A percentile compares a stretch with the other conserved stretches of the same genome.
Evolutionary conservation across 2,329 filamentous ascomycete species (phyloP).

Genomic region (Pseudogymnoascus destructans): DNA sequence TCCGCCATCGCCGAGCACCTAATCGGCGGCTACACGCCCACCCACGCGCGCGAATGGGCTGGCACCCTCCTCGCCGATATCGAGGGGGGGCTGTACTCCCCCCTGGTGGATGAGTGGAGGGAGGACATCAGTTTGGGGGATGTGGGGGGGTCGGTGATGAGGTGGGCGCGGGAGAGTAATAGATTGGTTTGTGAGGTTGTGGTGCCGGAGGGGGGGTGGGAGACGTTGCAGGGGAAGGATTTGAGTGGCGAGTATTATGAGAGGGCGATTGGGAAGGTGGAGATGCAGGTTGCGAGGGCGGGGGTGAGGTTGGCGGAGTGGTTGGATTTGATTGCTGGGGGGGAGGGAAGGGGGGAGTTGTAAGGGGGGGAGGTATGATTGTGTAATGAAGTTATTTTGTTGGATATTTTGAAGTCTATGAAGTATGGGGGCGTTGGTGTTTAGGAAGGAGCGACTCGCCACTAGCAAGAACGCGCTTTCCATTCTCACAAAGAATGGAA

Average conservation of each 20-base stretch:
- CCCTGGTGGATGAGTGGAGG: slow-evolving; percentile 40
- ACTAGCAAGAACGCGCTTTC: neutral
- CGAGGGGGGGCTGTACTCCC: slow-evolving; percentile 39
- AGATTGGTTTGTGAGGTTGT: slow-evolving; percentile 47
- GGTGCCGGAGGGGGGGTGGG: slow-evolving; percentile 45
- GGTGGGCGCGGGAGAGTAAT: slow-evolving; percentile 53
- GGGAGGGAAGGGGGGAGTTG: slow-evolving; percentile 14
- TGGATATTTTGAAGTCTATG: neutral
- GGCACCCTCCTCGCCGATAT: slow-evolving; percentile 42
- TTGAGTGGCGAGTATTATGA: slow-evolving; percentile 51
- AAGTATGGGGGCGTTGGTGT: neutral
- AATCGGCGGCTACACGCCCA: slow-evolving; percentile 41
- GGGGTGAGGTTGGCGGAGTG: slow-evolving; percentile 56
- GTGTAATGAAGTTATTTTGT: neutral
- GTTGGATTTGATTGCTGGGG: slow-evolving; percentile 47
- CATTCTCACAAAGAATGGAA: neutral
- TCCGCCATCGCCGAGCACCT: slow-evolving; percentile 53
- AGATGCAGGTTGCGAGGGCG: slow-evolving; percentile 53
- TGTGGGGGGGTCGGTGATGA: slow-evolving; percentile 41
- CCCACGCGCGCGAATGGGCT: slow-evolving; percentile 42
- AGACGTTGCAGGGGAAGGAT: slow-evolving; percentile 42
- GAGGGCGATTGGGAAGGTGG: slow-evolving; percentile 48
- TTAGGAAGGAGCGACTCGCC: neutral
- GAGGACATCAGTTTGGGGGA: slow-evolving; percentile 42
- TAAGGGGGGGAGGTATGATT: neutral